phyloP scores from a whole-genome alignment of 2,329 filamentous ascomycete species.

The Stenocarpella maydis region DNA sequence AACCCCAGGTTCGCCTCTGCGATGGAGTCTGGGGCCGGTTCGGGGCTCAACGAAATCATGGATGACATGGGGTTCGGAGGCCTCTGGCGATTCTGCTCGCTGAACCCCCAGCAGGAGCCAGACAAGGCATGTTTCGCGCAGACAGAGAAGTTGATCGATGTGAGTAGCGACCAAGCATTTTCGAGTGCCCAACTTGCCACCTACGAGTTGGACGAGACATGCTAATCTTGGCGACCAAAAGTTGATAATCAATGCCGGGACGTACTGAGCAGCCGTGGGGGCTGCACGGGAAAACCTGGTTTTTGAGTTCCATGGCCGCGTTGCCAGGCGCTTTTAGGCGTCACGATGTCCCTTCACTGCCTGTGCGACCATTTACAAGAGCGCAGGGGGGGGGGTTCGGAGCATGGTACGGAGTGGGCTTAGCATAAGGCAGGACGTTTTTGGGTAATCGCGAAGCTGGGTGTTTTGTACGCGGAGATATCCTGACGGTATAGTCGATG shows the following conservation, averaged over 20 bases:
- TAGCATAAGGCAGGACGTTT: conserved; percentile 3
- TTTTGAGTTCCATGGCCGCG: conserved; percentile 6
- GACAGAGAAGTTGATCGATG: conserved; percentile 69
- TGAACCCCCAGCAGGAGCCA: conserved; percentile 52
- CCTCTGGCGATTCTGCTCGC: conserved; percentile 63
- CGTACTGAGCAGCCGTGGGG: conserved; percentile 20
- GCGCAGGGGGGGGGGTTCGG: neutral
- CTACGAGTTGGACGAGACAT: neutral
- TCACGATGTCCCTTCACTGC: neutral
- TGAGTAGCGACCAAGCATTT: conserved; percentile 44
- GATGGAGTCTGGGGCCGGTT: conserved; percentile 49
- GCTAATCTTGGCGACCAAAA: conserved; percentile 20
- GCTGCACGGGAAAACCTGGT: neutral
- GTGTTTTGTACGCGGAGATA: conserved; percentile 29
- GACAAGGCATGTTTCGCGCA: conserved; percentile 61
- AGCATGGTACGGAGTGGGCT: conserved; percentile 8
- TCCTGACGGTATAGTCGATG: conserved; percentile 28
- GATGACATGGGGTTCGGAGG: conserved; percentile 70
- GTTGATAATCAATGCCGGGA: conserved; percentile 33
- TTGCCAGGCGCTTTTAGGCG: neutral
- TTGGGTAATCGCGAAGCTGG: conserved; percentile 23
- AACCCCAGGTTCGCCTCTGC: conserved; percentile 59
- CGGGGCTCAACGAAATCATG: conserved; percentile 59
- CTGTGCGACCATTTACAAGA: neutral
- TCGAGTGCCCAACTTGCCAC: neutral